These are phyloP conservation scores for Sherardia arvensis DNA, from an alignment of 257 asterid species.

Conservation along the genomic window DNA sequence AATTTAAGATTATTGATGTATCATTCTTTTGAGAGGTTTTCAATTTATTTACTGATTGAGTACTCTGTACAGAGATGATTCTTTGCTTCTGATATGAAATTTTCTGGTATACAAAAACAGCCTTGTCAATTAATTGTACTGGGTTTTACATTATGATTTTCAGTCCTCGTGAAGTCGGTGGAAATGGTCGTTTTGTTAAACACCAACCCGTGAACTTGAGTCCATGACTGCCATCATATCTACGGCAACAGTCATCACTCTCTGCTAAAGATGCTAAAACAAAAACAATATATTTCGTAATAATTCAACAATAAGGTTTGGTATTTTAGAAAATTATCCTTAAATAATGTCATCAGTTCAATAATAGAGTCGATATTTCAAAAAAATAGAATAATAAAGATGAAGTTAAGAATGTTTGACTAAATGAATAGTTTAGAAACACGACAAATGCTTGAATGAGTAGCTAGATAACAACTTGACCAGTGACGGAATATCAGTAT, in stretches of 20 bases:
- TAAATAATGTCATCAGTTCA: too few species aligned
- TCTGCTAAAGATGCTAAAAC: background rate
- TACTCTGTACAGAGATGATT: conserved; percentile 13
- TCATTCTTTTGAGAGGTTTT: conserved; percentile 1
- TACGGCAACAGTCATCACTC: background rate
- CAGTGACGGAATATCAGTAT: too few species aligned
- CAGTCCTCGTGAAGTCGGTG: conserved; percentile 4
- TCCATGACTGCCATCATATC: background rate
- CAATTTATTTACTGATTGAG: background rate
- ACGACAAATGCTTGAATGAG: too few species aligned
- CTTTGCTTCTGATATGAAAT: background rate
- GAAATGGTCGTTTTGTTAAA: background rate
- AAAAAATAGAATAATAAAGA: too few species aligned
- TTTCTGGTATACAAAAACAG: conserved; percentile 1
- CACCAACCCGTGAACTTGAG: conserved; percentile 3
- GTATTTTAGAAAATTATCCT: too few species aligned
- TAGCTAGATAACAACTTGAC: too few species aligned
- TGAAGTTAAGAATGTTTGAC: too few species aligned
- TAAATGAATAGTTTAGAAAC: too few species aligned
- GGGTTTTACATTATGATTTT: background rate
- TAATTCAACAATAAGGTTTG: background rate
- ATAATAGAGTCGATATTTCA: too few species aligned
- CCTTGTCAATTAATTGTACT: background rate
- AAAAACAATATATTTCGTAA: background rate
- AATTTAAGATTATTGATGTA: background rate